These are phyloP conservation scores for Cephalotrichum gorgonifer DNA, from an alignment of 2,329 filamentous ascomycete species.

Conservation along the genomic window DNA sequence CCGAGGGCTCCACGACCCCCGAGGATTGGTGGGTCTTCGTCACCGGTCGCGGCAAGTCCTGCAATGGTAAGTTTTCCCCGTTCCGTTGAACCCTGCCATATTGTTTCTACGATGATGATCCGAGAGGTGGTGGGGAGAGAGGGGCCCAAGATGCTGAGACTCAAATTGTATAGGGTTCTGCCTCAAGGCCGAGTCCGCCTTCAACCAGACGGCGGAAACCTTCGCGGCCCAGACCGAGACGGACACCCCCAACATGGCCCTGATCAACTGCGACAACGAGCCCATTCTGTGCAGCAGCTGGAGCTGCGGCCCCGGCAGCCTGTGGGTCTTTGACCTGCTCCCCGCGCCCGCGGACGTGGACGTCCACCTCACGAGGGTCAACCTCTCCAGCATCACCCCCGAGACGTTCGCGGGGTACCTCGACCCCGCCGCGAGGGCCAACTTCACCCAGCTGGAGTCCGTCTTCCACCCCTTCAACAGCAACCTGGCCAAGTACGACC, in stretches of 20 bases:
- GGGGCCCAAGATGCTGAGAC: neutral
- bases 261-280: constrained; percentile 65
- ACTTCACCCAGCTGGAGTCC: constrained; percentile 42
- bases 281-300: constrained; percentile 66
- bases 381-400: constrained; percentile 57
- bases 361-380: constrained; percentile 55
- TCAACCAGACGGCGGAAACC: constrained; percentile 54
- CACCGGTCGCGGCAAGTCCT: constrained; percentile 70
- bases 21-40: constrained; percentile 70
- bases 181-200: constrained; percentile 50
- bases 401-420: constrained; percentile 40
- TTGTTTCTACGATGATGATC: too few species aligned
- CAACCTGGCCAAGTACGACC: constrained; percentile 47
- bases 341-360: constrained; percentile 54
- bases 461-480: constrained; percentile 71
- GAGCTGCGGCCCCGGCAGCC: constrained; percentile 51
- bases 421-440: constrained; percentile 45
- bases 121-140: too few species aligned
- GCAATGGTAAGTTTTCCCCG: constrained; percentile 42
- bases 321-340: constrained; percentile 60
- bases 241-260: constrained; percentile 54
- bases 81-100: too few species aligned
- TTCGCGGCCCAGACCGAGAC: constrained; percentile 46
- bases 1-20: constrained; percentile 47
- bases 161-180: constrained; percentile 50